phyloP scores from a whole-genome alignment of 108 stramenopile genomes.

The Mediolabrus comicus region DNA sequence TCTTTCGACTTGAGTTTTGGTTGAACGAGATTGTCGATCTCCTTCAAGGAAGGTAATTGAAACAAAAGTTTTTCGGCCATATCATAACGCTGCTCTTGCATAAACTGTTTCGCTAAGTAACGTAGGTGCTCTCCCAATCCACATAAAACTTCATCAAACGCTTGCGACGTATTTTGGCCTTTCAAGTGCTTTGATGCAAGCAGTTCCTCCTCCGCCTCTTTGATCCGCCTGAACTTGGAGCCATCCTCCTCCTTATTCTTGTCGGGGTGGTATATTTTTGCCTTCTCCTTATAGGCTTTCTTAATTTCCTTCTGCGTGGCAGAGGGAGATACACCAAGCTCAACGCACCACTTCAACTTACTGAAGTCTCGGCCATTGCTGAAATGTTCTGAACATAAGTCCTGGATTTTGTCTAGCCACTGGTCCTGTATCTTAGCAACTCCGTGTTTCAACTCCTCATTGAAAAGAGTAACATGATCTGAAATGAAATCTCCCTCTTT shows the following conservation, averaged over 20 bases:
- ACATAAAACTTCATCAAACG: conserved; percentile 46
- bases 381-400: conserved; percentile 45
- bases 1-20: conserved; percentile 38
- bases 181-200: conserved; percentile 6
- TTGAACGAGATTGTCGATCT: conserved; percentile 45
- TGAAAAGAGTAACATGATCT: conserved; percentile 43
- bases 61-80: conserved; percentile 38
- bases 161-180: neutral
- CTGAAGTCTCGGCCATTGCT: conserved; percentile 42
- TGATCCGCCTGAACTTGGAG: conserved; percentile 31
- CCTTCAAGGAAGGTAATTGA: conserved; percentile 32
- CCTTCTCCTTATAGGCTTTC: conserved; percentile 42
- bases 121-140: conserved; percentile 30
- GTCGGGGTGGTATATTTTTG: conserved; percentile 39
- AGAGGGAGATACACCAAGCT: conserved; percentile 50
- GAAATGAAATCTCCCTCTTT: conserved; percentile 45
- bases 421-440: conserved; percentile 6
- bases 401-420: conserved; percentile 38
- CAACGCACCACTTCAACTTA: conserved; percentile 45
- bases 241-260: conserved; percentile 14
- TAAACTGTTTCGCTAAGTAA: conserved; percentile 10
- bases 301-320: conserved; percentile 42
- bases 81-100: conserved; percentile 54
- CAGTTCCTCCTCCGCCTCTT: conserved; percentile 48
- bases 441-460: conserved; percentile 30